Evolutionary conservation across 257 asterid genomes (phyloP).

Genomic region (Verbena officinalis): DNA sequence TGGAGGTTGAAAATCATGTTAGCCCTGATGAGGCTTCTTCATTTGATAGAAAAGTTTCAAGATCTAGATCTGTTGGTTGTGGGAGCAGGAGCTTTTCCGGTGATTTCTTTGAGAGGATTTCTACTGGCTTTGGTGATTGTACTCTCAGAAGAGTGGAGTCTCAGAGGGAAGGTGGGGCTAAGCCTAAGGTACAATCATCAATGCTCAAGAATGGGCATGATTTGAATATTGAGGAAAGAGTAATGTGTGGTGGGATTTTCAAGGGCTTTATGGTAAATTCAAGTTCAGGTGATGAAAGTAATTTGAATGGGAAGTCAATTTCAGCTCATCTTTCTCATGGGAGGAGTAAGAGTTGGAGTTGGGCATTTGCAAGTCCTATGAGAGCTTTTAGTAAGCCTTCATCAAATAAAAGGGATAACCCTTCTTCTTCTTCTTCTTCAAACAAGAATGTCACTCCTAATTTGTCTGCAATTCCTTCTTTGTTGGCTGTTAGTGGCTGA

Average conservation of each 20-base stretch:
- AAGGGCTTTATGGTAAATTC: constrained; percentile 64
- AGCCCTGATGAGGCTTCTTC: constrained; percentile 46
- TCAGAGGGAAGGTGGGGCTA: constrained; percentile 55
- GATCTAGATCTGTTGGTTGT: constrained; percentile 78
- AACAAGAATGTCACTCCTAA: constrained; percentile 61
- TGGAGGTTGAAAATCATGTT: constrained; percentile 44
- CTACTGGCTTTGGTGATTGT: constrained; percentile 71
- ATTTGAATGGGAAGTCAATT: constrained; percentile 36
- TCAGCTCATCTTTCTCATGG: constrained; percentile 49
- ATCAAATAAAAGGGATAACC: constrained; percentile 43
- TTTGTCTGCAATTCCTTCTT: constrained; percentile 78
- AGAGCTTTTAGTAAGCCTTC: constrained; percentile 75
- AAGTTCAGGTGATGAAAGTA: constrained; percentile 42
- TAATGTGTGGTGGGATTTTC: constrained; percentile 61
- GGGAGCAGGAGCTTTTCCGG: constrained; percentile 71
- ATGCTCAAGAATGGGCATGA: constrained; percentile 35
- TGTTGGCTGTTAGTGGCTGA: constrained; percentile 66
- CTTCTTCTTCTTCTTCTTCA: constrained; percentile 24
- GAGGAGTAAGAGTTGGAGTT: constrained; percentile 88
- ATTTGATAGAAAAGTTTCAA: constrained; percentile 50
- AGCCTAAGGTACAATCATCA: constrained; percentile 28
- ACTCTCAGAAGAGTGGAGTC: constrained; percentile 84
- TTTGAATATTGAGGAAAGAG: constrained; percentile 49
- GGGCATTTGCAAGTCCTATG: constrained; percentile 97
- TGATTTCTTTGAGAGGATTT: constrained; percentile 57